Base-by-base conservation (phyloP, 352 stramenopile species). In the Phytophthora fragariaefolia region DNA sequence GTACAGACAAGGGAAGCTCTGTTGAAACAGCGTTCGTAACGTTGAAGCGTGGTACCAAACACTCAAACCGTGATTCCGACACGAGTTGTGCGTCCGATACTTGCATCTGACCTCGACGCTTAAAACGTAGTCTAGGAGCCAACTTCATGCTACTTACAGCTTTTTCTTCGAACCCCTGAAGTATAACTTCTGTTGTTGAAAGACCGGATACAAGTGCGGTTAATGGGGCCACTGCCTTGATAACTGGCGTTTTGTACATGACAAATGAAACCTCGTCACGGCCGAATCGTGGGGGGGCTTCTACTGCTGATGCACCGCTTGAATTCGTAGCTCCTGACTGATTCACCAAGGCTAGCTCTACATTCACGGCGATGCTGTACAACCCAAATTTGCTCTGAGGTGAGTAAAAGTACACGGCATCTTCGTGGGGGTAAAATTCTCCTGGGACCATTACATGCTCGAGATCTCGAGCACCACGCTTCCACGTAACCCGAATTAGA, bases 311-410 rank as follows among this genome's bases (percentile, higher is more conserved):
- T 27, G 12, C 28, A 7, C 49, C 47, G 24, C 15, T 28, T 9
- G 30, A 20, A 36, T 20, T 56, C 0, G 47, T 24, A 9, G 46
- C n/a, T 7, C 43, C 22, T 47, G 52, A 13, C 45, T 43, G 51
- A 13, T 27, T 49, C 36, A 61, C 59, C 12, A 89, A 54, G 8
- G 78, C 70, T 10, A 92, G 12, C 43, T 93, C 85, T 10, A 91
- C 65, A 24, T 67, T 71, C 12, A 90, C 73, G 0, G 73, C 79
- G 38, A 93, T 84, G 55, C 90, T 93, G 17, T 85, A 71, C 2
- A 93, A 49, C 2, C 85, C 82, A 66, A 93, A 93, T 47, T 83
- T 87, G 66, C 85, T 93, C 58, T 90, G 82, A 10, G 82, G 85
- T 0, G 82, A 85, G 55, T 93, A 91, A 26, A 93, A 91, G 67